These are phyloP conservation scores for Mrakia gelida DNA, from an alignment of 768 basidiomycete genomes.

Conservation along the genomic window DNA sequence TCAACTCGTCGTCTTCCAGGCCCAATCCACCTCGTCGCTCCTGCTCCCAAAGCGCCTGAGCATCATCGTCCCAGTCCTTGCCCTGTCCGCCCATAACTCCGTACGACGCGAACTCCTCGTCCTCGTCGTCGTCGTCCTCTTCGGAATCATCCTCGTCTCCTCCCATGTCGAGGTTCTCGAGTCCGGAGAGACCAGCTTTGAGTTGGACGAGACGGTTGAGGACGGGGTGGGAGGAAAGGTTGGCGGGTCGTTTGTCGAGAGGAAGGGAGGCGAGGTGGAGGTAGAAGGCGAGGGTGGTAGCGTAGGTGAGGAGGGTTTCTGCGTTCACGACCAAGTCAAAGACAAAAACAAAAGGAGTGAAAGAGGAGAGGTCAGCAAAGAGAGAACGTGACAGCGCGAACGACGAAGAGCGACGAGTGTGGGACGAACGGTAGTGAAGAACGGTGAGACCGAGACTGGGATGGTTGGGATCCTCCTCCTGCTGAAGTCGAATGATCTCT, in stretches of 20 bases:
- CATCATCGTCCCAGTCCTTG: constrained; percentile 44
- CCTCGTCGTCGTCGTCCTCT: constrained; percentile 15
- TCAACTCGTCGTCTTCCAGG: constrained; percentile 32
- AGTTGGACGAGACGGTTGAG: constrained; percentile 70
- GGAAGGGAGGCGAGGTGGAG: constrained; percentile 69
- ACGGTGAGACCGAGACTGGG: constrained; percentile 67
- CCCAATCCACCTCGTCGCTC: constrained; percentile 31
- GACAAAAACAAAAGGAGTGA: background rate
- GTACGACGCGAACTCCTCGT: too few relatives aligned
- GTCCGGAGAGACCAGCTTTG: constrained; percentile 71
- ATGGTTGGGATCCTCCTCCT: constrained; percentile 51
- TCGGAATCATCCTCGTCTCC: constrained; percentile 40
- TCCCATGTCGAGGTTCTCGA: constrained; percentile 78
- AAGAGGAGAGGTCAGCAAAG: background rate
- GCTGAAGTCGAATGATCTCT: constrained; percentile 50
- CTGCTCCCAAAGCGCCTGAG: constrained; percentile 34
- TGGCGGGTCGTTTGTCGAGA: constrained; percentile 54
- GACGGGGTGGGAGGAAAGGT: constrained; percentile 63
- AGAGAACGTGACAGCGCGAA: background rate
- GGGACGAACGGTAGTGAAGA: constrained; percentile 84
- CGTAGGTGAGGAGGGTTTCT: constrained; percentile 88
- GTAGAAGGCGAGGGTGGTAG: constrained; percentile 87
- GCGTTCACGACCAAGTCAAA: constrained; percentile 12
- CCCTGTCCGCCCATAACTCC: constrained; percentile 26
- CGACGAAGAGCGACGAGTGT: constrained; percentile 45